Percentiles rank a stretch among this genome's conserved stretches.
These are phyloP conservation scores for Diaporthe capsici DNA, from an alignment of 2,329 filamentous ascomycete genomes.

Conservation along the genomic window DNA sequence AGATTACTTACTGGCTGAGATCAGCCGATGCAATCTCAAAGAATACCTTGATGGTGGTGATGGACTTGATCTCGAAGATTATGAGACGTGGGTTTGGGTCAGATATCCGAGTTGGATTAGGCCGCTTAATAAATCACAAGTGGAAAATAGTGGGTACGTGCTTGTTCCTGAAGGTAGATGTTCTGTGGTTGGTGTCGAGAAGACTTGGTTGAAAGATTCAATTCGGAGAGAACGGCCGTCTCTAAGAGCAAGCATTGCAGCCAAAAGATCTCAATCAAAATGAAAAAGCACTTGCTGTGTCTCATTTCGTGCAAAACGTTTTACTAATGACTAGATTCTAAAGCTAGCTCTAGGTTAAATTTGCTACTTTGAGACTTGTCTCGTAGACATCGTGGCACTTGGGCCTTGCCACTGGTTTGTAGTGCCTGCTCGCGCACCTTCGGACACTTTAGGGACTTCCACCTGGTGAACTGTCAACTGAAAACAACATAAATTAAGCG, in stretches of 20 bases:
- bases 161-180: not conserved
- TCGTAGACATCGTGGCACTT: not conserved
- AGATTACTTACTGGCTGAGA: not conserved
- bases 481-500: not conserved
- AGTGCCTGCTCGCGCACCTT: not conserved
- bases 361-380: not conserved
- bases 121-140: not conserved
- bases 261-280: not conserved
- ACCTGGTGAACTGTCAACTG: not conserved
- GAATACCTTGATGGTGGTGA: not conserved
- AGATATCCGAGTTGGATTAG: not conserved
- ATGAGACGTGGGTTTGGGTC: not conserved
- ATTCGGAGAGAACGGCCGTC: not conserved
- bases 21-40: not conserved
- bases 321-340: not conserved
- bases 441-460: not conserved
- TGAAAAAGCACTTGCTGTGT: not conserved
- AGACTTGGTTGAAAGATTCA: not conserved
- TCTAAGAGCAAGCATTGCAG: not conserved
- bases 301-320: not conserved
- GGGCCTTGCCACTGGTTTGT: not conserved
- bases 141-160: not conserved
- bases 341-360: not conserved
- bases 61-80: not conserved
- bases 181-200: not conserved